Evolutionary conservation across 768 basidiomycete genomes (phyloP).

Genomic region (Lactifluus piperatus): DNA sequence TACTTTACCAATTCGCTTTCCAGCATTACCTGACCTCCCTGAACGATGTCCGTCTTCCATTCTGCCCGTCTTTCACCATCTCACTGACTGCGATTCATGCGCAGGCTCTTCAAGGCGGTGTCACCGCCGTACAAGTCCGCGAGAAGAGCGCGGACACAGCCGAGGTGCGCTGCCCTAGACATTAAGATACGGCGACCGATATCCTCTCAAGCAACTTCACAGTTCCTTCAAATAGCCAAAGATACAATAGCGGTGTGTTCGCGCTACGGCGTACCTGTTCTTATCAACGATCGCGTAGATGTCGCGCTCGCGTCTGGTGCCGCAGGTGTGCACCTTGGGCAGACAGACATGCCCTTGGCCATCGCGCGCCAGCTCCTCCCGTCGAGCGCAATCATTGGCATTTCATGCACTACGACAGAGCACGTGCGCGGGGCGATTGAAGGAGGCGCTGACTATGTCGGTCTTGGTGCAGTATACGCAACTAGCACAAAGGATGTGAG

Average conservation of each 20-base stretch:
- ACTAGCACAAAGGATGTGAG: slow-evolving; percentile 74
- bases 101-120: slow-evolving; percentile 77
- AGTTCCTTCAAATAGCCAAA: slow-evolving; percentile 74
- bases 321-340: slow-evolving; percentile 83
- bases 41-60: slow-evolving; percentile 4
- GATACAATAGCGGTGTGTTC: slow-evolving; percentile 64
- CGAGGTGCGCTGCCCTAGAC: slow-evolving; percentile 44
- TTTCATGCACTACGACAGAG: slow-evolving; percentile 61
- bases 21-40: slow-evolving; percentile 10
- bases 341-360: slow-evolving; percentile 70
- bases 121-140: slow-evolving; percentile 82
- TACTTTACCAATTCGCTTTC: neutral
- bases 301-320: slow-evolving; percentile 72
- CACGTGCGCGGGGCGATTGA: slow-evolving; percentile 56
- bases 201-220: neutral
- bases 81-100: neutral
- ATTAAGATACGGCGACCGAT: neutral
- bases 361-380: slow-evolving; percentile 64
- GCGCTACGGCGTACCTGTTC: slow-evolving; percentile 67
- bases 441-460: slow-evolving; percentile 75
- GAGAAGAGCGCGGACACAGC: slow-evolving; percentile 79
- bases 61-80: neutral
- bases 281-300: slow-evolving; percentile 87
- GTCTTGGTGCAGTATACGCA: slow-evolving; percentile 77
- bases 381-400: slow-evolving; percentile 61